Conservation (phyloP, 495 filamentous ascomycete species). For the Letharia columbiana region DNA sequence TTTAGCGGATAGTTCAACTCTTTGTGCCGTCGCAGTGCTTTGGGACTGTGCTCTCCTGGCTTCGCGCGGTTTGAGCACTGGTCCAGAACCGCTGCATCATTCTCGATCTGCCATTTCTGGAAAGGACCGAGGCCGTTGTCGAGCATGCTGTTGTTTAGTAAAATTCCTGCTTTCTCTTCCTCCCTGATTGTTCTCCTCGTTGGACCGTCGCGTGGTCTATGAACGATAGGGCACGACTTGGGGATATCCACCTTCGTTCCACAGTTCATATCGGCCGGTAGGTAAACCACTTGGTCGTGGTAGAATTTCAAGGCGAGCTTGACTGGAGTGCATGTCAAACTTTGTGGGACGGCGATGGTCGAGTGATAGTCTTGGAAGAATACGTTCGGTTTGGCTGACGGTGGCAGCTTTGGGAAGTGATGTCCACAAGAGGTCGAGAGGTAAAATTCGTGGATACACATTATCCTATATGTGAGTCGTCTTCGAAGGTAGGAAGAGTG, state of each 20-base stretch:
- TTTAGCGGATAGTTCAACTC: background rate
- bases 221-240: background rate
- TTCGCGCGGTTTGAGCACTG: background rate
- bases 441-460: background rate
- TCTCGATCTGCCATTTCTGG: background rate
- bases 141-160: background rate
- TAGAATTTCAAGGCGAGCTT: constrained; percentile 5
- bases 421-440: background rate
- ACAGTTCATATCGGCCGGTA: background rate
- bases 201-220: background rate
- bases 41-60: background rate
- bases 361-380: background rate
- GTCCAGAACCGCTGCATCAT: background rate
- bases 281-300: constrained; percentile 4
- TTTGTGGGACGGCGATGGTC: constrained; percentile 1
- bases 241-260: background rate
- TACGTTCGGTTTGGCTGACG: background rate
- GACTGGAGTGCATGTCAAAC: background rate
- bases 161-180: background rate
- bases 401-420: background rate
- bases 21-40: background rate
- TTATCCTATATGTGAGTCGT: background rate
- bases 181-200: background rate
- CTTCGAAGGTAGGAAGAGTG: background rate
- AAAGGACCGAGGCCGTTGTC: background rate